These are phyloP conservation scores for Xylaria venustula DNA, from an alignment of 495 filamentous ascomycete genomes.

Conservation along the genomic window DNA sequence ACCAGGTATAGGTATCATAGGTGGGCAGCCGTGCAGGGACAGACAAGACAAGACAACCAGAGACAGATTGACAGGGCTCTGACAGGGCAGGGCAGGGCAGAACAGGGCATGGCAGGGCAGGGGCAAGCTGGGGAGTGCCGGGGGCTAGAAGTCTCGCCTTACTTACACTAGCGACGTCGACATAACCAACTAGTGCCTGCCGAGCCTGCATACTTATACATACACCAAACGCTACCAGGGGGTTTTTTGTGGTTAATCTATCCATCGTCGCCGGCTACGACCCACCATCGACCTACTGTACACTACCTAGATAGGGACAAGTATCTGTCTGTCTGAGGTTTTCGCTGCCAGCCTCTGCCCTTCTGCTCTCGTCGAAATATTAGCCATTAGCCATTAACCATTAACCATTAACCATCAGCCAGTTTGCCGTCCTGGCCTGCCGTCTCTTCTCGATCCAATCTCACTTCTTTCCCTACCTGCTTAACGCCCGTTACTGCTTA, in stretches of 20 bases:
- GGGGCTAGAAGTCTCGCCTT: too few species aligned
- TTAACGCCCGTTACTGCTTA: neutral
- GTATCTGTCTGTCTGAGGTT: conserved; percentile 4
- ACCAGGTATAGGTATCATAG: too few species aligned
- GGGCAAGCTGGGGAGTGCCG: too few species aligned
- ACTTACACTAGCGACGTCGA: too few species aligned
- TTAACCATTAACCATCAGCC: conserved; percentile 1
- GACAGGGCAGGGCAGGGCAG: too few species aligned
- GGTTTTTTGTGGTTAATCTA: conserved; percentile 12
- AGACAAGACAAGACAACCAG: too few species aligned
- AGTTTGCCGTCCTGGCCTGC: neutral
- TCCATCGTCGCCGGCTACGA: conserved; percentile 15
- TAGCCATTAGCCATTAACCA: neutral
- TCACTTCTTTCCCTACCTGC: neutral
- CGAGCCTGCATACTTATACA: too few species aligned
- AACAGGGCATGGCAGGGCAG: too few species aligned
- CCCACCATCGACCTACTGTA: neutral
- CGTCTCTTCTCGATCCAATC: neutral
- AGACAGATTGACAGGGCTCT: too few species aligned
- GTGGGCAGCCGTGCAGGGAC: too few species aligned
- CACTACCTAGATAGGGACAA: too few species aligned
- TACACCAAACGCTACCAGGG: neutral
- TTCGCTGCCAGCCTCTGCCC: neutral
- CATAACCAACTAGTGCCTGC: too few species aligned
- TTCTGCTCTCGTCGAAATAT: neutral